Base-by-base conservation (phyloP, 257 asterid genomes). In the Salvia rosmarinus region DNA sequence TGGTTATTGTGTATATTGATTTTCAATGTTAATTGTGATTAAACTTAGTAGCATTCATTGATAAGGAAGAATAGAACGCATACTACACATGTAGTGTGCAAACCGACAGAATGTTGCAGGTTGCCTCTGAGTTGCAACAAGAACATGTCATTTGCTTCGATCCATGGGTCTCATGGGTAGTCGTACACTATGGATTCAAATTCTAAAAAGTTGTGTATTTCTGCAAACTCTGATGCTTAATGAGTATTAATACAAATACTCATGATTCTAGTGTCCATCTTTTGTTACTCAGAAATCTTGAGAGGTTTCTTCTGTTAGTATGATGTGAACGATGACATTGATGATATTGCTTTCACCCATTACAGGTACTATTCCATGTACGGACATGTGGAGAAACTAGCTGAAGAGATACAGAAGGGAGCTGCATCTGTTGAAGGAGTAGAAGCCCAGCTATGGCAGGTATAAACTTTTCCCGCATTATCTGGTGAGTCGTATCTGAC, bases 371-470 rank as follows among this genome's bases (percentile, higher is more conserved):
- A 88, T 73, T 90, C 94, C 62, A 88, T 80, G 90, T 90, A 87
- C 60, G 96, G 92, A 19, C 97, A 88, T 80, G 96, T 90, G 66
- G 97, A 81, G 85, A 90, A 85, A 82, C 90, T 90, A 78, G 97
- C 96, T 14, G 89, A 90, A 70, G 97, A 84, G 80, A 90, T 90
- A 73, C 79, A 74, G 85, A 85, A 88, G 96, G 96, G 97, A 73
- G 96, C 91, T 63, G 83, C 91, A 68, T 82, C 92, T 57, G 88
- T 90, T 61, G 95, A 87, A 87, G 94, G 94, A 68, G 95, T 90
- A 57, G 97, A 90, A 65, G 95, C 87, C 76, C 85, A 84, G 77
- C 69, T 90, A 63, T 90, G 96, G 94, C 94, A 90, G 88, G 96
- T 88, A 75, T 40, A 72, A 75, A 64, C 58, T 57, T 32, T 49